Percentiles rank a stretch among this genome's conserved stretches.
phyloP scores from a whole-genome alignment of 768 basidiomycete genomes.

The Boletales sp. region DNA sequence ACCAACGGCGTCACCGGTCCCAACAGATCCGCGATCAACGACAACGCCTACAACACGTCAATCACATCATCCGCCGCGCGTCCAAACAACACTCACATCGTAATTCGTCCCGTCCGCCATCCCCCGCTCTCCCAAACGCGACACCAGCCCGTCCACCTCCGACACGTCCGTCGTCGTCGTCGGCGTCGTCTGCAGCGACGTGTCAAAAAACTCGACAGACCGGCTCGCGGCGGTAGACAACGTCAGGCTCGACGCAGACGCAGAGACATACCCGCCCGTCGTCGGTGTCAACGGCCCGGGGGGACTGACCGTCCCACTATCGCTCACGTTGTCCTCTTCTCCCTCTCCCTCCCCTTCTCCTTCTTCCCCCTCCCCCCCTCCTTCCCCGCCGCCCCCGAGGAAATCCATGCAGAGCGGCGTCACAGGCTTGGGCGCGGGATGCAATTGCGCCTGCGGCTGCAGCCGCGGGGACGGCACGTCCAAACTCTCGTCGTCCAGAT shows the following conservation, averaged over 20 bases:
- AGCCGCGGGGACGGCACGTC: slow-evolving; percentile 8
- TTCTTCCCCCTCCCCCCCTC: neutral
- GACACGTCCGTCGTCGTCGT: slow-evolving; percentile 35
- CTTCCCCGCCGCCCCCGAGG: slow-evolving; percentile 14
- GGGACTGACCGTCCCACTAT: slow-evolving; percentile 31
- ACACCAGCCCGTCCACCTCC: slow-evolving; percentile 61
- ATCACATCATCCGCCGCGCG: slow-evolving; percentile 14
- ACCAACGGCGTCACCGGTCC: slow-evolving; percentile 42
- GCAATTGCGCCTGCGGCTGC: too few relatives aligned
- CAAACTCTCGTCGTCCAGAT: slow-evolving; percentile 44
- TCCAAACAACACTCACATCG: slow-evolving; percentile 52
- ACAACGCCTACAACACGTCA: slow-evolving; percentile 45
- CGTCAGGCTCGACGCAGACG: slow-evolving; percentile 27
- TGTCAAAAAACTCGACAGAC: slow-evolving; percentile 26
- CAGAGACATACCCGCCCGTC: slow-evolving; percentile 14
- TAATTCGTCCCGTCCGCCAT: slow-evolving; percentile 51
- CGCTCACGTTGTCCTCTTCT: slow-evolving; percentile 19
- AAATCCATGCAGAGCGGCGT: slow-evolving; percentile 23
- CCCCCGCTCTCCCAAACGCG: slow-evolving; percentile 47
- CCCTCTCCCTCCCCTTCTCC: neutral
- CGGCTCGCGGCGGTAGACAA: slow-evolving; percentile 22
- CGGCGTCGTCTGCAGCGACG: slow-evolving; percentile 29
- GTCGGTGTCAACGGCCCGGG: slow-evolving; percentile 31
- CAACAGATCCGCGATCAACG: slow-evolving; percentile 57
- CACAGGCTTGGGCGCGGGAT: slow-evolving; percentile 4